phyloP scores from a whole-genome alignment of 2,329 filamentous ascomycete genomes.

The Knufia petricola region DNA sequence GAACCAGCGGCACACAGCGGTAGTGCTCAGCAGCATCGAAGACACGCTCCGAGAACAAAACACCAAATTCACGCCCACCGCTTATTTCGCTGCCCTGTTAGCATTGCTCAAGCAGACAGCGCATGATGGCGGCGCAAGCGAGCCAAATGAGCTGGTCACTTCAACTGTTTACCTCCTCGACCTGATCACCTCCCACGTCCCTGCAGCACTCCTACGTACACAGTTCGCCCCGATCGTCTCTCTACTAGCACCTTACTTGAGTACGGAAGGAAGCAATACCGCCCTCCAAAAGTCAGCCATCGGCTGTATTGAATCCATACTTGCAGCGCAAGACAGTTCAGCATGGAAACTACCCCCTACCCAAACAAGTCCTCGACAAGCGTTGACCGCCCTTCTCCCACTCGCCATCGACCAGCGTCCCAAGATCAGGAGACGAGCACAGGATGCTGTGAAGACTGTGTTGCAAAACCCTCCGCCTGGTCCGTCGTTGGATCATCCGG shows the following conservation, averaged over 20 bases:
- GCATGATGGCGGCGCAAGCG: conserved; percentile 49
- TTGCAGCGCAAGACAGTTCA: conserved; percentile 76
- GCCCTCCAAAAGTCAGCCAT: conserved; percentile 79
- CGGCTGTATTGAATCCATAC: conserved; percentile 83
- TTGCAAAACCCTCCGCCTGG: conserved; percentile 79
- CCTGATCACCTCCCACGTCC: conserved; percentile 73
- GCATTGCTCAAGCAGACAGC: conserved; percentile 74
- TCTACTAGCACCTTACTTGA: conserved; percentile 73
- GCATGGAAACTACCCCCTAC: conserved; percentile 80
- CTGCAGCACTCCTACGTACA: conserved; percentile 75
- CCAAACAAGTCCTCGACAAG: conserved; percentile 75
- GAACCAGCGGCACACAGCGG: conserved; percentile 83
- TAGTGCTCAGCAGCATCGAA: conserved; percentile 85
- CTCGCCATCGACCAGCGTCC: conserved; percentile 79
- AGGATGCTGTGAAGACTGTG: conserved; percentile 77
- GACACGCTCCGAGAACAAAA: conserved; percentile 85
- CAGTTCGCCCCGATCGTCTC: conserved; percentile 93
- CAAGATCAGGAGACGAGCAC: conserved; percentile 87
- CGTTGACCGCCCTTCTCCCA: conserved; percentile 74
- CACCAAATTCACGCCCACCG: conserved; percentile 71
- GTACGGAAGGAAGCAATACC: conserved; percentile 72
- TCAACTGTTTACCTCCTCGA: conserved; percentile 94
- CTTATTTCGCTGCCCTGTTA: conserved; percentile 91
- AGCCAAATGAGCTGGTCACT: conserved; percentile 72
- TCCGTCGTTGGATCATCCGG: conserved; percentile 86